phyloP scores from a whole-genome alignment of 305 asterid species.

The Solanum hybrid region DNA sequence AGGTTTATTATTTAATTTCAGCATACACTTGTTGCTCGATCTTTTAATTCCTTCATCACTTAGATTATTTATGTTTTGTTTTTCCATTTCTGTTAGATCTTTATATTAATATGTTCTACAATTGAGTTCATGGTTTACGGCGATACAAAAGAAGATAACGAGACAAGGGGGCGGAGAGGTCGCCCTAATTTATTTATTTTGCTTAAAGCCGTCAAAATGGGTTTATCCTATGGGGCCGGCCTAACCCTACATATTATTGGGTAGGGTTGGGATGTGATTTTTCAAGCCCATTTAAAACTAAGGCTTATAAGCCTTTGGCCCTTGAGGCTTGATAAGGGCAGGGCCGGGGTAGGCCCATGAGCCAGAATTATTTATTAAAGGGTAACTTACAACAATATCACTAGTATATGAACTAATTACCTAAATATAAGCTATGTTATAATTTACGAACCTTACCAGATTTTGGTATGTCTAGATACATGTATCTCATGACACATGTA shows the following conservation, averaged over 20 bases:
- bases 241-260: not conserved
- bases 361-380: too few species aligned
- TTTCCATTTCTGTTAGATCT: not conserved
- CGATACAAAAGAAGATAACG: not conserved
- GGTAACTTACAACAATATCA: too few species aligned
- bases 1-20: not conserved
- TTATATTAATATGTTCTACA: not conserved
- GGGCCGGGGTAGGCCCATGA: too few species aligned
- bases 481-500: too few species aligned
- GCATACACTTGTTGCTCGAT: not conserved
- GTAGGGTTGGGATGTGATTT: too few species aligned
- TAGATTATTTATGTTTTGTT: not conserved
- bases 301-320: not conserved
- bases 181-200: not conserved
- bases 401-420: too few species aligned
- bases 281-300: not conserved
- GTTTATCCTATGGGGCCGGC: not conserved
- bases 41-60: not conserved
- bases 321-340: too few species aligned
- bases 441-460: too few species aligned
- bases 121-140: not conserved
- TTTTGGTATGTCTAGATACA: too few species aligned
- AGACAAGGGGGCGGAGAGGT: not conserved
- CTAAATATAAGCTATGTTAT: too few species aligned
- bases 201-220: not conserved